A percentile compares a stretch with the other conserved stretches of the same genome.
Evolutionary conservation across 2,329 filamentous ascomycete species (phyloP).

Genomic region (Alternaria hordeiaustralica): DNA sequence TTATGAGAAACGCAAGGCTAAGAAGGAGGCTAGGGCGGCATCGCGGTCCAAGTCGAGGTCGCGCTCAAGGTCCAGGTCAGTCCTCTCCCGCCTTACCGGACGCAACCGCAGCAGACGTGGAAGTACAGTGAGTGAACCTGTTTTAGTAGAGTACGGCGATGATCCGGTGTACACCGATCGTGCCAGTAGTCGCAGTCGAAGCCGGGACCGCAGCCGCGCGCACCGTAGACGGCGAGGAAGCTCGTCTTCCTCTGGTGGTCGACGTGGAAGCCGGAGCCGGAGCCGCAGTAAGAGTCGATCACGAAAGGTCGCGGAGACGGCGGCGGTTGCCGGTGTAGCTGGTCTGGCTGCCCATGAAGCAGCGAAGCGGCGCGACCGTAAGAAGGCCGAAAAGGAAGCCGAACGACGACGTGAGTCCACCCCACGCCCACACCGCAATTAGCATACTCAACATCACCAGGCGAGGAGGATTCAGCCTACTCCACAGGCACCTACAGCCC

Average conservation of each 20-base stretch:
- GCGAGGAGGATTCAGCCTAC: constrained; percentile 46
- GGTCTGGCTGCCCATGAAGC: constrained; percentile 65
- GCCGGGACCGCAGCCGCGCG: constrained; percentile 25
- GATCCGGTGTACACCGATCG: constrained; percentile 66
- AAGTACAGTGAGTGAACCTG: constrained; percentile 56
- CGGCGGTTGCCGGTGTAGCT: constrained; percentile 63
- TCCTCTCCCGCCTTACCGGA: constrained; percentile 50
- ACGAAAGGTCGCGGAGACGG: constrained; percentile 61
- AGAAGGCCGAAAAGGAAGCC: constrained; percentile 60
- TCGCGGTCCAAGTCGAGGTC: constrained; percentile 49
- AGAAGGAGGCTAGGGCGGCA: constrained; percentile 61
- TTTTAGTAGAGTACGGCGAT: constrained; percentile 69
- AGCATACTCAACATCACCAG: constrained; percentile 31
- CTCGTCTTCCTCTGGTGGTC: constrained; percentile 49
- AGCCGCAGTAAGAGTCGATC: constrained; percentile 57
- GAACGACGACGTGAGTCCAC: constrained; percentile 58
- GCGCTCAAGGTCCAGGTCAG: constrained; percentile 54
- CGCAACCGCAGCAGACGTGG: constrained; percentile 46
- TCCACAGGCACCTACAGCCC: constrained; percentile 41
- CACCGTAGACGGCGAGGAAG: constrained; percentile 51
- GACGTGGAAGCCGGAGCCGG: constrained; percentile 37
- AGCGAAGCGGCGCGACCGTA: constrained; percentile 62
- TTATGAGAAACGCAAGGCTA: constrained; percentile 68
- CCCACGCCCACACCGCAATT: constrained; percentile 13
- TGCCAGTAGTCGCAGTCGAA: constrained; percentile 30